Evolutionary conservation across 352 stramenopile genomes (phyloP).

Genomic region (Globisporangium okanoganense): DNA sequence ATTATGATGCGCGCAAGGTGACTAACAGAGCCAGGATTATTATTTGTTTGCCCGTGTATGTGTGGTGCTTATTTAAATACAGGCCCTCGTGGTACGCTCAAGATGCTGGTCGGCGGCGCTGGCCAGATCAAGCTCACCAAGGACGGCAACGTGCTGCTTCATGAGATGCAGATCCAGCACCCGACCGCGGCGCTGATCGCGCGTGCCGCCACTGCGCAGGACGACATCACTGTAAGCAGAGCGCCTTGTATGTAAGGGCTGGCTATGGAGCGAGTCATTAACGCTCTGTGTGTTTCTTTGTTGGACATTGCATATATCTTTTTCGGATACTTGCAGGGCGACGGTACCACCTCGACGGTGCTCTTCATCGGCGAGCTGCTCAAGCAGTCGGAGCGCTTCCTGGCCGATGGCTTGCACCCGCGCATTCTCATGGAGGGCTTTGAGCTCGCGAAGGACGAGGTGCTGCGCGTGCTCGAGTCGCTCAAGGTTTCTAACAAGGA

Average conservation of each 20-base stretch:
- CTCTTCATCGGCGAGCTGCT: constrained; percentile 98
- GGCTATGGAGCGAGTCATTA: too few species aligned
- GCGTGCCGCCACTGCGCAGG: constrained; percentile 96
- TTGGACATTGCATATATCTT: too few species aligned
- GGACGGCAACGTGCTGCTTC: constrained; percentile 98
- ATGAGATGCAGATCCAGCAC: constrained; percentile 99
- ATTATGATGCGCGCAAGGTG: not conserved
- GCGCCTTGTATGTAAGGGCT: not conserved
- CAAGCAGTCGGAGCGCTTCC: constrained; percentile 96
- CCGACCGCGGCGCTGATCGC: constrained; percentile 98
- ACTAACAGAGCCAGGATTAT: not conserved
- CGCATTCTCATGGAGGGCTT: constrained; percentile 97
- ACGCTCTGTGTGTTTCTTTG: not conserved
- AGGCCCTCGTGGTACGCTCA: constrained; percentile 98
- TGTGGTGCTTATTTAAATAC: constrained; percentile 4
- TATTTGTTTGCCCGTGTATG: not conserved
- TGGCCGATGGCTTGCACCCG: constrained; percentile 96
- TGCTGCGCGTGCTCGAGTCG: constrained; percentile 92
- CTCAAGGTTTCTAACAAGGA: constrained; percentile 85
- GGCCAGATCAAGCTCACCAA: constrained; percentile 99
- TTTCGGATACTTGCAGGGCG: constrained; percentile 60
- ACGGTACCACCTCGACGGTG: constrained; percentile 98
- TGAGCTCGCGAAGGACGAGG: constrained; percentile 95
- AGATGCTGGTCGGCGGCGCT: constrained; percentile 99
- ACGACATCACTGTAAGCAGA: constrained; percentile 77